Conservation (phyloP, 495 filamentous ascomycete genomes). For the Penicillium paxilli region DNA sequence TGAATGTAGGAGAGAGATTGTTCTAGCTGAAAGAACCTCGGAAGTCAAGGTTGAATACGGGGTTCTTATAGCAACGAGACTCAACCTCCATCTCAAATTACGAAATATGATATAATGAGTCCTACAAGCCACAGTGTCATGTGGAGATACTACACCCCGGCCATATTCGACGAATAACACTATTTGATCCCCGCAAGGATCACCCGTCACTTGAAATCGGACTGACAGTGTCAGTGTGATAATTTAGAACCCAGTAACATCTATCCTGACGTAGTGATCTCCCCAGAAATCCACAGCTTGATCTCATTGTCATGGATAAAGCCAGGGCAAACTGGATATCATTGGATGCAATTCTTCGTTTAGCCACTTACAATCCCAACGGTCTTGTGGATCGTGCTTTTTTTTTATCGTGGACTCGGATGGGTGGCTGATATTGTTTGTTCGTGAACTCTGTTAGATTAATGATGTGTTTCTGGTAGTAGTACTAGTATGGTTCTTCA, state of each 20-base stretch:
- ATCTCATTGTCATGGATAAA: constrained; percentile 8
- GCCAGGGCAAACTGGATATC: neutral
- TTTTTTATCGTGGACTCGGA: neutral
- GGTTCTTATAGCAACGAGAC: too few species aligned
- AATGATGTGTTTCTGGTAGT: neutral
- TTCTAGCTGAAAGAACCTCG: too few species aligned
- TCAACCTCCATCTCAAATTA: neutral
- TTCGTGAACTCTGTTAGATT: neutral
- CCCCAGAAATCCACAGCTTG: constrained; percentile 6
- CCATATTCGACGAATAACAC: constrained; percentile 2
- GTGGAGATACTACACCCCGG: neutral
- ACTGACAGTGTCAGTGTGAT: too few species aligned
- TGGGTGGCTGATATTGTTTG: neutral
- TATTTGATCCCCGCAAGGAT: too few species aligned
- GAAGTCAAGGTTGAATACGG: neutral
- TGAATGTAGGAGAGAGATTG: too few species aligned
- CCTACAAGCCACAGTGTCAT: constrained; percentile 21
- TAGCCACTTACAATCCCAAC: neutral
- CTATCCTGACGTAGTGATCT: constrained; percentile 14
- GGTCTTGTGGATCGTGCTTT: neutral
- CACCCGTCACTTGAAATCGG: too few species aligned
- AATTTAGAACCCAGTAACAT: neutral
- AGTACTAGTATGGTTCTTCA: too few species aligned
- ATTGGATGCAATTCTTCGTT: constrained; percentile 17
- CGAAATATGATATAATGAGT: constrained; percentile 27